Base-by-base conservation (phyloP, 1,284 basidiomycete species). In the Sporisorium sorghi region DNA sequence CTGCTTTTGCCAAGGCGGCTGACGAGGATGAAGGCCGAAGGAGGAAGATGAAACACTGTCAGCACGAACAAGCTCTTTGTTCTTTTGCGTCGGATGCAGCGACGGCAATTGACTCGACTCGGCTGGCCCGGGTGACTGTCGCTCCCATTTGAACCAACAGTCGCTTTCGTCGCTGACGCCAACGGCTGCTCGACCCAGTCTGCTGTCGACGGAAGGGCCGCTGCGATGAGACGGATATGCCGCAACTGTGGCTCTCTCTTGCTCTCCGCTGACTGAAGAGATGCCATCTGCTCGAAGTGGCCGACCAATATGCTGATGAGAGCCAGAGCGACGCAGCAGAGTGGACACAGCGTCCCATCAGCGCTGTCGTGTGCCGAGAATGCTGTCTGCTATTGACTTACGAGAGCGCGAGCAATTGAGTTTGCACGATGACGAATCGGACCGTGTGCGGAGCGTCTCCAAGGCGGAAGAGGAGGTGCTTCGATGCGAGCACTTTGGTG, bases 61-160 rank as follows among this genome's bases (percentile, higher is more conserved):
- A 47, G 46, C 46, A 19, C 19, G 28, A 28, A 30, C 46, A 30
- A 30, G 28, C 26, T 30, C 37, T 47, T n/a, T n/a, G n/a, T 47
- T 30, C 9, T 19, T 19, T 30, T 3, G 26, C 46, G n/a, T 19
- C 26, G 30, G 17, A 7, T 17, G 28, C 28, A 47, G 23, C 6
- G n/a, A 3, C 9, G 28, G 4, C 46, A 19, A 47, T 32, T 11
- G 46, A 5, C 46, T 47, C 28, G 46, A 47, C 28, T 47, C 26
- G 26, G n/a, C n/a, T n/a, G n/a, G n/a, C n/a, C 46, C 28, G 46
- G 26, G 46, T 19, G 46, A 30, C 28, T n/a, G n/a, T 47, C 14
- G n/a, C 28, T n/a, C n/a, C n/a, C n/a, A n/a, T n/a, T n/a, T n/a
- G n/a, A 30, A 19, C 4, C 46, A n/a, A 30, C 17, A 30, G 46